phyloP scores from a whole-genome alignment of 2,329 filamentous ascomycete species.

The Arthrobotrys iridis region DNA sequence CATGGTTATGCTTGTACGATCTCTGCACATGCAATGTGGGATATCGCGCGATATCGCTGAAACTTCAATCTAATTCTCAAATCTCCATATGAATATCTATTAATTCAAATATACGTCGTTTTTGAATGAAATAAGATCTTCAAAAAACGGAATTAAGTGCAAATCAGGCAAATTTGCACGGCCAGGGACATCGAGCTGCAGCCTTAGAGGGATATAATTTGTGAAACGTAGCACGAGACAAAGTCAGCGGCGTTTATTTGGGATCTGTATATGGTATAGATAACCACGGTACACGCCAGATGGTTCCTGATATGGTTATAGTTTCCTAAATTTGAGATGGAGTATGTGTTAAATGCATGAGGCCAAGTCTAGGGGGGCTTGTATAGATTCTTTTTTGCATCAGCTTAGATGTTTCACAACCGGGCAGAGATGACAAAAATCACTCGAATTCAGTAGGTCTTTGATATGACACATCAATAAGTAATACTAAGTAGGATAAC shows the following conservation, averaged over 20 bases:
- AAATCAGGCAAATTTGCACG: neutral
- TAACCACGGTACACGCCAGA: neutral
- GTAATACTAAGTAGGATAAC: neutral
- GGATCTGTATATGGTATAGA: neutral
- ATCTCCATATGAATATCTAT: neutral
- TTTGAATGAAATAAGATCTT: neutral
- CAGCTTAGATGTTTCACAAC: constrained; percentile 9
- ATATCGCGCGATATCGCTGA: constrained; percentile 8
- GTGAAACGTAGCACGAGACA: constrained; percentile 10
- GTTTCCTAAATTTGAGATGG: constrained; percentile 1
- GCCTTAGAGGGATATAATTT: neutral
- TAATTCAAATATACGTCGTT: neutral
- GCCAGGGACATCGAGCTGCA: neutral
- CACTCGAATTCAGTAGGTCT: neutral
- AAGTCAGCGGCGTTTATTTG: neutral
- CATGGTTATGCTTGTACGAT: constrained; percentile 1
- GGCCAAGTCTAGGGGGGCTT: neutral
- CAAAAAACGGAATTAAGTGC: neutral
- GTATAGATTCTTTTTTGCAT: neutral
- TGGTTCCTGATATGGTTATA: neutral
- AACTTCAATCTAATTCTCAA: neutral
- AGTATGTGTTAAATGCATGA: neutral
- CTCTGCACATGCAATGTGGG: neutral
- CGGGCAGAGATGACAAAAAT: neutral
- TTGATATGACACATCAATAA: neutral